These are phyloP conservation scores for Boletus barrowsii DNA, from an alignment of 768 basidiomycete species.

Conservation along the genomic window DNA sequence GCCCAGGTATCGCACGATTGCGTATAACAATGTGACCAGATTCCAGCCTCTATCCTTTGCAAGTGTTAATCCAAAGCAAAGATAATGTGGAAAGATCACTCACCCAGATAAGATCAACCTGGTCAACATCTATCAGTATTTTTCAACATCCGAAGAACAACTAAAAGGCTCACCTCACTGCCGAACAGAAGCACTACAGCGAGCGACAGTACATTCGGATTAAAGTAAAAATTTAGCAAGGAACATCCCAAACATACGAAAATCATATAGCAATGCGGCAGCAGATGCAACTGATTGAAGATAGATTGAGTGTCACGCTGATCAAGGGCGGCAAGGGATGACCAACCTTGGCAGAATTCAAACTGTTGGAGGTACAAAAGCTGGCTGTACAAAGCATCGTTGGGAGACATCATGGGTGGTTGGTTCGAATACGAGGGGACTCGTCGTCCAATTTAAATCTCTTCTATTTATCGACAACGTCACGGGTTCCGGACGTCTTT, in stretches of 20 bases:
- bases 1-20: conserved; percentile 19
- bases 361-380: conserved; percentile 7
- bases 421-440: neutral
- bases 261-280: conserved; percentile 15
- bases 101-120: conserved; percentile 23
- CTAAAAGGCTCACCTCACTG: conserved; percentile 5
- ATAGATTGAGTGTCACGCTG: neutral
- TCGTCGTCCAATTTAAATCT: neutral
- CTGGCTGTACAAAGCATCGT: neutral
- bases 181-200: conserved; percentile 11
- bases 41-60: conserved; percentile 18
- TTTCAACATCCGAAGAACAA: neutral
- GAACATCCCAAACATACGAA: conserved; percentile 2
- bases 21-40: conserved; percentile 14
- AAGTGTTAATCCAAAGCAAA: neutral
- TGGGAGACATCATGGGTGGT: neutral
- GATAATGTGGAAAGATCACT: neutral
- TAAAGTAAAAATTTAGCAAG: neutral
- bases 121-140: neutral
- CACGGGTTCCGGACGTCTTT: neutral
- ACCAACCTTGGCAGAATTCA: conserved; percentile 7
- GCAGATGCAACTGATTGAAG: conserved; percentile 6
- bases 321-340: neutral
- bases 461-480: neutral
- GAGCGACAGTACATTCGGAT: neutral